Evolutionary conservation across 805 yeast genomes (phyloP), one percentile per base, ranked within the genome.

Genomic region (Torulaspora quercuum): DNA sequence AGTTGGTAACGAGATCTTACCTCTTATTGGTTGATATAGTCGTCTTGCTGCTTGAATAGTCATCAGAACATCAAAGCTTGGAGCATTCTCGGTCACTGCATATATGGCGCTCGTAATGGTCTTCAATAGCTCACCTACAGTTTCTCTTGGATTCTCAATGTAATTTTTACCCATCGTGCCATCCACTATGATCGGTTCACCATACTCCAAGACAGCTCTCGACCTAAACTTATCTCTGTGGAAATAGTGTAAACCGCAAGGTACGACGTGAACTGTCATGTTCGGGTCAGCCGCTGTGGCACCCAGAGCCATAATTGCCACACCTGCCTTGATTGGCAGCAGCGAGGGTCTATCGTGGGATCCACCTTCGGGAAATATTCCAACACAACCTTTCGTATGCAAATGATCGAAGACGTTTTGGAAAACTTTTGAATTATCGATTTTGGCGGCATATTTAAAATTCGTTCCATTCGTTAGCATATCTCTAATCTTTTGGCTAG

Each of bases 301-400:
- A 10, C 97, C 97, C 12, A 90, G 67, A 0, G 97, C 97, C 97
- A 90, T 90, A 38, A 90, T 82, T 1, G 97, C 96, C 16, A 90
- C 96, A 32, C 98, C 98, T 0, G 97, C 96, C 57, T 90, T 90
- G 48, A 90, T 69, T 0, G 98, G 97, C 27, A 90, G 68, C 49
- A 90, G 63, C 44, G 86, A 90, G 1, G 97, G 79, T 44, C 98
- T 72, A 59, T 90, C 98, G 55, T 90, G 98, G 6, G 95, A 85
- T 0, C 98, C 98, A 41, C 98, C 98, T 65, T 90, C 98, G 3
- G 97, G 96, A 64, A 87, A 90, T 30, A 90, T 84, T 3, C 95
- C 96, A 6, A 90, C 69, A 48, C 95, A 84, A 31, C 85, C 80
- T 25, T 85, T 85, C 15, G 76, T 68, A 26, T 86, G 76, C 44